These are phyloP conservation scores for Claviceps maximensis DNA, from an alignment of 2,329 filamentous ascomycete genomes.

Conservation along the genomic window DNA sequence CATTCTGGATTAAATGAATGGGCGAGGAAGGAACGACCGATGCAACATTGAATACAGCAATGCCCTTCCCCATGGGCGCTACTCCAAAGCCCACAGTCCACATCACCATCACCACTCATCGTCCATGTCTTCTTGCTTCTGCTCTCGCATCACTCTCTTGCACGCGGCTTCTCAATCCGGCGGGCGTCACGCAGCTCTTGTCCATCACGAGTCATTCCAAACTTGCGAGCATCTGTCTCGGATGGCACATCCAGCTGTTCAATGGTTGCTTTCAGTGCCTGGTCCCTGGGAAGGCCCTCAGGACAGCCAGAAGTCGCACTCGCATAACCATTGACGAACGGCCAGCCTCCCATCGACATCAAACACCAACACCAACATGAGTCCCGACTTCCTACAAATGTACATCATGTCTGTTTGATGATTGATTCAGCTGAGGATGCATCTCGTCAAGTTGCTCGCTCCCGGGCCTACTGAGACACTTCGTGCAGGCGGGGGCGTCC, in stretches of 20 bases:
- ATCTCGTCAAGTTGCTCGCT: not conserved
- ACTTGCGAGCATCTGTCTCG: not conserved
- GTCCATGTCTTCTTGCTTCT: too few relatives aligned
- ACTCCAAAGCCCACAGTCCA: too few relatives aligned
- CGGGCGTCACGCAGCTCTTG: not conserved
- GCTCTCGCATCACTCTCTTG: not conserved
- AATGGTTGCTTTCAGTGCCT: not conserved
- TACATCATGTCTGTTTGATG: not conserved
- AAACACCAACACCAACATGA: not conserved
- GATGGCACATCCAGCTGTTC: not conserved
- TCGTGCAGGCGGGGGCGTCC: not conserved
- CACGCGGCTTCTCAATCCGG: not conserved
- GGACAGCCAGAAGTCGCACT: too few relatives aligned
- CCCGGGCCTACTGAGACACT: not conserved
- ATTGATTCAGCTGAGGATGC: not conserved
- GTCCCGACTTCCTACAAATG: too few relatives aligned
- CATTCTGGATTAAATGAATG: too few relatives aligned
- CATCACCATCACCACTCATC: too few relatives aligned
- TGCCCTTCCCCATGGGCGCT: too few relatives aligned
- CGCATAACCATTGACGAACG: not conserved
- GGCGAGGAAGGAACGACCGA: not conserved
- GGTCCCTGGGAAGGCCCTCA: not conserved
- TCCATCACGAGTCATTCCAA: not conserved
- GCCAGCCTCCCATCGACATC: not conserved
- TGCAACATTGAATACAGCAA: too few relatives aligned